Conservation (phyloP, 2,329 filamentous ascomycete genomes). For the Xylaria sp. region DNA sequence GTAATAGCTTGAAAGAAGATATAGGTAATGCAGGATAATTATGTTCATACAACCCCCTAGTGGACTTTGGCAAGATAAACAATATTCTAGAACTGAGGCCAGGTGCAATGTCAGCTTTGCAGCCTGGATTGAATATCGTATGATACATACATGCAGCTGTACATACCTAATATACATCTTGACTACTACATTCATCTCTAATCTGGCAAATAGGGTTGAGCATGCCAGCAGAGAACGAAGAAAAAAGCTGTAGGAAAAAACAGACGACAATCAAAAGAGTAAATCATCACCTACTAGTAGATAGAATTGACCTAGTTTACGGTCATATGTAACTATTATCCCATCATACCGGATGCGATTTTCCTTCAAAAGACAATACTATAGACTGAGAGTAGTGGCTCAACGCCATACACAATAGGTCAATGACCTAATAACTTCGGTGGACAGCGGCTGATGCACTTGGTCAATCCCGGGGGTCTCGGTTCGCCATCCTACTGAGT, state of each 20-base stretch:
- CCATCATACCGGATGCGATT: too few species aligned
- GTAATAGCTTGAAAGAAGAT: neutral
- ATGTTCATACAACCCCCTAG: conserved; percentile 21
- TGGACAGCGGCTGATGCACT: neutral
- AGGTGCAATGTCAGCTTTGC: conserved; percentile 7
- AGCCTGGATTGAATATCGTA: conserved; percentile 8
- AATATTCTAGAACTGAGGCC: neutral
- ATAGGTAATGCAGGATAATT: neutral
- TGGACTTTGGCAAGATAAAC: neutral
- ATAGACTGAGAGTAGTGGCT: neutral
- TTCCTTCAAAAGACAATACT: neutral
- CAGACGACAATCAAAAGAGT: neutral
- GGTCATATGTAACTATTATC: neutral
- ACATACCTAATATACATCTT: neutral
- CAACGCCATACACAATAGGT: conserved; percentile 7
- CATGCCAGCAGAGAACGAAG: neutral
- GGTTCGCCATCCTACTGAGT: neutral
- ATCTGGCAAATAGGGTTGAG: neutral
- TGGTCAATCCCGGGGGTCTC: conserved; percentile 4
- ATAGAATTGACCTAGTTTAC: neutral
- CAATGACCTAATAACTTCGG: neutral
- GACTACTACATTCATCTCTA: conserved; percentile 11
- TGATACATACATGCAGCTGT: conserved; percentile 12
- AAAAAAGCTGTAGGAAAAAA: neutral
- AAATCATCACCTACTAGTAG: neutral